Evolutionary conservation across 805 yeast genomes (phyloP), one percentile per base, ranked within the genome.

Genomic region (Hanseniaspora thailandica): DNA sequence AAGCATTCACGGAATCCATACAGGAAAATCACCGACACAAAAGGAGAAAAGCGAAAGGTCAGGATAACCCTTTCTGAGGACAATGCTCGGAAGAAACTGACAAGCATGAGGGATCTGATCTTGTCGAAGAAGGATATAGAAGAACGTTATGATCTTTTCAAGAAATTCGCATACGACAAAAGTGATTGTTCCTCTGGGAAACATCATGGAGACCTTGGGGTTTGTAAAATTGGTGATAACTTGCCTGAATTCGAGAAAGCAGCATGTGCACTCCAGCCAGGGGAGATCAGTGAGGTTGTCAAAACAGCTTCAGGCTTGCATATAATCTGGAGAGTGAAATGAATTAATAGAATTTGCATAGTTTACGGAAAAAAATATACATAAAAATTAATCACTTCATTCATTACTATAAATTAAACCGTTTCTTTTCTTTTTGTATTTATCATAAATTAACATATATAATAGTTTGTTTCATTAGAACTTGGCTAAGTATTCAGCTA

Each of bases 271-370:
- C 71, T 93, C 58, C 78, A 85, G 58, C 81, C 87, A 20, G 96
- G 96, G 20, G 93, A 89, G 63, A 66, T 84, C 44, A 82, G 93
- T 62, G 84, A 78, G 43, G 77, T 88, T 26, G 84, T 93, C 15
- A 97, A 88, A 68, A 79, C 89, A 17, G 94, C 83, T 62, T 83
- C 94, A 59, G 98, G 98, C 22, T 81, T 87, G 47, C 98, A 93
- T 63, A 66, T 93, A 57, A 81, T 93, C 62, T 84, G 84, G 68
- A 76, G 98, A 65, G 84, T 89, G 1, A 65, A 68, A 54, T 19
- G 13, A 4, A n/a, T n/a, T n/a, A n/a, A n/a, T n/a, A n/a, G n/a
- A n/a, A n/a, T n/a, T n/a, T n/a, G n/a, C n/a, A n/a, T n/a, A n/a
- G n/a, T n/a, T n/a, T n/a, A n/a, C n/a, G n/a, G n/a, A n/a, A n/a